A percentile compares a stretch with the other conserved stretches of the same genome.
phyloP scores from a whole-genome alignment of 352 stramenopile species.

The Phytophthora pluvialis region DNA sequence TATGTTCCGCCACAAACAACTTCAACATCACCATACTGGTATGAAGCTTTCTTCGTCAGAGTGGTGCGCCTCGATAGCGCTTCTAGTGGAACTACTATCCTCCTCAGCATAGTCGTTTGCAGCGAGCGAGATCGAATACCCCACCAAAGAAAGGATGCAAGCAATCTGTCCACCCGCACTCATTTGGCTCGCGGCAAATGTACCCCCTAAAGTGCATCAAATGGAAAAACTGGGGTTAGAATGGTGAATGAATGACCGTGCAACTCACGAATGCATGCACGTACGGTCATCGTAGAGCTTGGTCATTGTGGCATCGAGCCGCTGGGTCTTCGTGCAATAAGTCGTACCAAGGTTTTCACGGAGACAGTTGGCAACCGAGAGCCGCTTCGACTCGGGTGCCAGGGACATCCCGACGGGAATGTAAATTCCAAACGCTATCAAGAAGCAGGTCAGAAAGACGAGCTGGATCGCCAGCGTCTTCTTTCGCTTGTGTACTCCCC shows the following conservation, averaged over 20 bases:
- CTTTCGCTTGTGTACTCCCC: constrained; percentile 20
- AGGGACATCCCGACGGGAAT: constrained; percentile 38
- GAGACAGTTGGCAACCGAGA: constrained; percentile 43
- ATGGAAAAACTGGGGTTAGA: neutral
- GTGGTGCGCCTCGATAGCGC: neutral
- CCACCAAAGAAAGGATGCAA: constrained; percentile 64
- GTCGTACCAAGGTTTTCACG: constrained; percentile 37
- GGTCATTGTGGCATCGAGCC: constrained; percentile 35
- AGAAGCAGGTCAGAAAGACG: constrained; percentile 34
- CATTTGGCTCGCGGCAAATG: constrained; percentile 51
- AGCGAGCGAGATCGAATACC: constrained; percentile 60
- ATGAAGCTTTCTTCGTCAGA: constrained; percentile 10
- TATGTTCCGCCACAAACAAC: constrained; percentile 20
- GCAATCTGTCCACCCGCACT: constrained; percentile 34
- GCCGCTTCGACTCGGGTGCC: constrained; percentile 26
- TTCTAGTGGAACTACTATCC: neutral
- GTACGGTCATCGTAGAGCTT: constrained; percentile 67
- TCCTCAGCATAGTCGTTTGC: constrained; percentile 38
- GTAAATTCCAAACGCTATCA: constrained; percentile 52
- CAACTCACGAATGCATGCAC: neutral
- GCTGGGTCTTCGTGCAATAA: constrained; percentile 38
- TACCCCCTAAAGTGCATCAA: constrained; percentile 10
- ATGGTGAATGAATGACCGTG: neutral
- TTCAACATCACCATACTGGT: constrained; percentile 17
- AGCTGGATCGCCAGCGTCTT: constrained; percentile 24